These are phyloP conservation scores for Striga asiatica DNA, from an alignment of 257 asterid genomes.

Conservation along the genomic window DNA sequence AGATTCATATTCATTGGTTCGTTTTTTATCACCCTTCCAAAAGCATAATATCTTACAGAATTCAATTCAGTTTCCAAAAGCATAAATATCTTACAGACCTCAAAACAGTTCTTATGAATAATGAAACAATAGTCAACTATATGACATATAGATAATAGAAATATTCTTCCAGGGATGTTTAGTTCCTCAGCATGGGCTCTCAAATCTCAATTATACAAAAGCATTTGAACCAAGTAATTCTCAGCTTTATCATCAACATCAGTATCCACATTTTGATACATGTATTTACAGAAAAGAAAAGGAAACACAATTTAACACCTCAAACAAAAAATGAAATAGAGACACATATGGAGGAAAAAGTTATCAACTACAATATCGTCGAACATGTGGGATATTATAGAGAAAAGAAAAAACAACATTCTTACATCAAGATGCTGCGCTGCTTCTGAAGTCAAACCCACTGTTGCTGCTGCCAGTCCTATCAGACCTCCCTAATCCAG, in stretches of 20 bases:
- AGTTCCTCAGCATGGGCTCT: background rate
- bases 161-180: background rate
- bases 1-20: background rate
- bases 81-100: background rate
- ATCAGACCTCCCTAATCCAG: slow-evolving; percentile 82
- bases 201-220: background rate
- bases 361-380: too few species aligned
- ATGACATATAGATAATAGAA: background rate
- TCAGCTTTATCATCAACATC: too few species aligned
- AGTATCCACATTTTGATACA: too few species aligned
- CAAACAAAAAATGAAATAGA: background rate
- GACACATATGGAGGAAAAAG: background rate
- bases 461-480: slow-evolving; percentile 98
- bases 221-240: background rate
- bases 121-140: slow-evolving; percentile 6
- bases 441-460: slow-evolving; percentile 88
- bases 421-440: slow-evolving; percentile 90
- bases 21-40: background rate
- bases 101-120: background rate
- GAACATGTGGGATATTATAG: too few species aligned
- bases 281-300: background rate
- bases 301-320: background rate
- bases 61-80: too few species aligned
- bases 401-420: background rate
- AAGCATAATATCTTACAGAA: too few species aligned